A percentile compares a stretch with the other conserved stretches of the same genome.
Evolutionary conservation across 148 eudicot genomes (phyloP).

Genomic region (Salicornia ramosissima): DNA sequence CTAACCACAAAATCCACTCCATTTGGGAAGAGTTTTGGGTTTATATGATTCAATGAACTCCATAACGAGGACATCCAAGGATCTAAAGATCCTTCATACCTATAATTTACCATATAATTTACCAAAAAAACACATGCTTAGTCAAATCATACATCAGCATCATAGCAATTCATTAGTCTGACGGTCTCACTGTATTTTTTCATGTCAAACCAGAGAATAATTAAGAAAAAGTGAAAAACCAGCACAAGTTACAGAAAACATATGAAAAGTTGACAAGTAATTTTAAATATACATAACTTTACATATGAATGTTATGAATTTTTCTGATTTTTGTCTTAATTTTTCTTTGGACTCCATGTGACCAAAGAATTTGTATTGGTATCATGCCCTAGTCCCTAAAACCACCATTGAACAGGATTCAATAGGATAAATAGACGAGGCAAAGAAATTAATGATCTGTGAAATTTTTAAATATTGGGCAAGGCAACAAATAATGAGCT

Average conservation of each 20-base stretch:
- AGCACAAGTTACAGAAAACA: no score
- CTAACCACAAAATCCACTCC: slow-evolving; percentile 46
- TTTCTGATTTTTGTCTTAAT: no score
- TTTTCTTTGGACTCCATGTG: no score
- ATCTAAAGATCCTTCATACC: slow-evolving; percentile 95
- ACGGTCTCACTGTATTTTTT: no score
- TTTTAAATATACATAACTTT: no score
- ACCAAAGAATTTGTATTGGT: no score
- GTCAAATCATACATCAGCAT: slow-evolving; percentile 1
- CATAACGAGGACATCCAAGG: slow-evolving; percentile 93
- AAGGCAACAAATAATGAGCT: not conserved
- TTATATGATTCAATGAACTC: slow-evolving; percentile 48
- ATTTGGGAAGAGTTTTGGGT: slow-evolving; percentile 56
- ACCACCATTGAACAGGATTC: slow-evolving; percentile 4
- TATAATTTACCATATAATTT: slow-evolving; percentile 29
- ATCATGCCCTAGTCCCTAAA: not conserved
- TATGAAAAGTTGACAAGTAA: no score
- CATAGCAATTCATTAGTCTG: no score
- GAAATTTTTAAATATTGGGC: not conserved
- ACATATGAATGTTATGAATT: no score
- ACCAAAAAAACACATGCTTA: slow-evolving; percentile 7
- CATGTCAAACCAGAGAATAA: no score
- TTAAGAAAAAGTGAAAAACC: no score
- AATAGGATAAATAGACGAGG: not conserved
- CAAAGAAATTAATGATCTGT: not conserved